These are phyloP conservation scores for Wickerhamiella alocasiicola DNA, from an alignment of 805 yeast species.

Conservation along the genomic window DNA sequence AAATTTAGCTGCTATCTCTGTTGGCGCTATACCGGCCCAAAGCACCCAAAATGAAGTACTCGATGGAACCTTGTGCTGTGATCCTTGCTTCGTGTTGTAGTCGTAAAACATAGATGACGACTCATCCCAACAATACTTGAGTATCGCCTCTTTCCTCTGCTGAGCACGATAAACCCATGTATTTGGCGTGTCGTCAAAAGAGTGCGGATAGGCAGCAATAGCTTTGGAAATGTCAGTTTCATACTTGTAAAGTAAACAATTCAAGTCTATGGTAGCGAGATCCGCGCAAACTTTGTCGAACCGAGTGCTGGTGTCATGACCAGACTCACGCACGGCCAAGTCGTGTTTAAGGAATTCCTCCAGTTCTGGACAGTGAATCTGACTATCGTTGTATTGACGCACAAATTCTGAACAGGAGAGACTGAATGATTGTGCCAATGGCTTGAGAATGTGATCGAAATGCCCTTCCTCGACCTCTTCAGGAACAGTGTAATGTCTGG, in stretches of 20 bases:
- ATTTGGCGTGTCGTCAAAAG: slow-evolving; percentile 36
- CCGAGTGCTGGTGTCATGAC: slow-evolving; percentile 89
- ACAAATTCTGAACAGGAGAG: slow-evolving; percentile 51
- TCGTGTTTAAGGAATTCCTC: slow-evolving; percentile 87
- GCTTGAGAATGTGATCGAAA: slow-evolving; percentile 56
- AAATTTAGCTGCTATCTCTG: slow-evolving; percentile 54
- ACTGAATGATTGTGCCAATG: slow-evolving; percentile 53
- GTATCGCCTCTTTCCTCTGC: slow-evolving; percentile 41
- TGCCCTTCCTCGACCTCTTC: slow-evolving; percentile 93
- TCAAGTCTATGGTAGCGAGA: slow-evolving; percentile 82
- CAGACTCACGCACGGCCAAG: slow-evolving; percentile 89
- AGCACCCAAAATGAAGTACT: slow-evolving; percentile 89
- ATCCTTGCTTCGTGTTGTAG: slow-evolving; percentile 49
- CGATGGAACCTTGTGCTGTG: slow-evolving; percentile 58
- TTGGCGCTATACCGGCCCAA: slow-evolving; percentile 64
- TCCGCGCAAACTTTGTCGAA: slow-evolving; percentile 82
- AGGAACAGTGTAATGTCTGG: slow-evolving; percentile 52
- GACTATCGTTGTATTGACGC: slow-evolving; percentile 51
- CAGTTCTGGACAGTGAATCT: slow-evolving; percentile 60
- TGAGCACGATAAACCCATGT: slow-evolving; percentile 54
- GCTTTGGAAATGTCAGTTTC: slow-evolving; percentile 69
- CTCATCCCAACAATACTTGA: slow-evolving; percentile 75
- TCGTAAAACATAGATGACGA: slow-evolving; percentile 68
- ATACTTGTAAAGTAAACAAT: slow-evolving; percentile 75
- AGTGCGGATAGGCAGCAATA: slow-evolving; percentile 44